A percentile compares a stretch with the other conserved stretches of the same genome.
Conservation (phyloP, 78 protist genomes). For the Dictyostelium discoideum region dicty_2.7 NC_007088.5:8403001-8403500, state of each 20-base stretch:
- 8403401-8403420: constrained; percentile 99
- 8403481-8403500: constrained; percentile 97
- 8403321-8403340: constrained; percentile 97
- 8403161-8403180: constrained; percentile 95
- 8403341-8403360: constrained; percentile 93
- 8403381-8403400: constrained; percentile 96
- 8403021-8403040: constrained; percentile 74
- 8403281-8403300: constrained; percentile 99
- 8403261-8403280: constrained; percentile 89
- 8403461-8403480: constrained; percentile 88
- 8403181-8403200: constrained; percentile 98
- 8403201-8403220: constrained; percentile 91
- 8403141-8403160: constrained; percentile 64
- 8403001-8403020: constrained; percentile 38
- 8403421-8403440: constrained; percentile 97
- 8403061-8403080: no score
- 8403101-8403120: neutral
- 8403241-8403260: constrained; percentile 59
- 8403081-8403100: no score
- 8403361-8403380: constrained; percentile 97
- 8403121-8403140: neutral
- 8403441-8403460: constrained; percentile 86
- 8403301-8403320: constrained; percentile 99
- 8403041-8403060: no score
- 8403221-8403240: constrained; percentile 81